These are phyloP conservation scores for Hypomontagnella submonticulosa DNA, from an alignment of 495 filamentous ascomycete genomes.

Conservation along the genomic window DNA sequence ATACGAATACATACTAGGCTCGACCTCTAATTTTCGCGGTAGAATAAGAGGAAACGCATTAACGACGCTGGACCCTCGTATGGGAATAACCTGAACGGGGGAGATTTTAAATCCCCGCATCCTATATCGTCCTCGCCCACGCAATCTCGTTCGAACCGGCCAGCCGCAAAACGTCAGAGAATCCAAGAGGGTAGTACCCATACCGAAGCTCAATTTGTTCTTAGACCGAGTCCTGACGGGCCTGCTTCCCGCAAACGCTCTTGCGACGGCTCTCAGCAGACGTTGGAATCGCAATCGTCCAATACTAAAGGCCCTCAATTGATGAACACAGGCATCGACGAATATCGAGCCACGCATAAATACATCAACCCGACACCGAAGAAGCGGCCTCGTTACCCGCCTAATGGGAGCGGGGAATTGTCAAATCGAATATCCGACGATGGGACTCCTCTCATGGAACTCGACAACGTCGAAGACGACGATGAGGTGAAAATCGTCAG, in stretches of 20 bases:
- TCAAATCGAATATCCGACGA: not conserved
- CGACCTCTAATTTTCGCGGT: conserved; percentile 16
- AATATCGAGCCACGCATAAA: conserved; percentile 38
- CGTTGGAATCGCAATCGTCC: conserved; percentile 33
- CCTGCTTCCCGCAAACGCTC: conserved; percentile 33
- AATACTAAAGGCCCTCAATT: conserved; percentile 32
- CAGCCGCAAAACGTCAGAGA: conserved; percentile 47
- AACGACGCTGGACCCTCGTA: conserved; percentile 18
- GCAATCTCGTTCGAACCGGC: conserved; percentile 19
- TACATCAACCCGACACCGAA: conserved; percentile 2
- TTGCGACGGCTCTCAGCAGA: conserved; percentile 37
- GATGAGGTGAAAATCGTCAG: conserved; percentile 29
- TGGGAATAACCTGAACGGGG: conserved; percentile 40
- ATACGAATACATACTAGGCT: not conserved
- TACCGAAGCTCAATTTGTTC: conserved; percentile 20
- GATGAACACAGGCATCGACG: conserved; percentile 26
- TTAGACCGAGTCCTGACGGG: not conserved
- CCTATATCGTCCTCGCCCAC: conserved; percentile 5
- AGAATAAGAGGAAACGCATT: conserved; percentile 8
- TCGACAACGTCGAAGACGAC: conserved; percentile 23
- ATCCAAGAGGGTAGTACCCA: conserved; percentile 20
- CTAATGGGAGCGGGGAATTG: not conserved
- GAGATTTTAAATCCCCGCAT: conserved; percentile 16
- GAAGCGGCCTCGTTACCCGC: conserved; percentile 17
- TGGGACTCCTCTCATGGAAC: conserved; percentile 2